Evolutionary conservation across 2,329 filamentous ascomycete genomes (phyloP).

Genomic region (Ophiostoma tasmaniense): DNA sequence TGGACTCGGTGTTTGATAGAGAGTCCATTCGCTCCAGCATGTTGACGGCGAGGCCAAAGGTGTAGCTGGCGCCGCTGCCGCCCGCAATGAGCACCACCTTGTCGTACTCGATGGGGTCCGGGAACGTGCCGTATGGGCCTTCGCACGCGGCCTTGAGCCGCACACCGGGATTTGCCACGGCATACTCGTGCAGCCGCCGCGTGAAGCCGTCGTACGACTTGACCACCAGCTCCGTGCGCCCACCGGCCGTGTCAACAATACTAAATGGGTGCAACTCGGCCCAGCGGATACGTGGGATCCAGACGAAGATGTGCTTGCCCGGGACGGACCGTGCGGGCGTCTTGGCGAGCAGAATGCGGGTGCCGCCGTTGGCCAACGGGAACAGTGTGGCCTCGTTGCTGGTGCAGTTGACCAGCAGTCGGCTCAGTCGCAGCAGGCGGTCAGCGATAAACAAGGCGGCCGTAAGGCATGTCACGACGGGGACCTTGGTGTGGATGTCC

Average conservation of each 20-base stretch:
- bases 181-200: neutral
- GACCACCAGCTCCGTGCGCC: neutral
- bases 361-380: neutral
- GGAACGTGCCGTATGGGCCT: conserved; percentile 50
- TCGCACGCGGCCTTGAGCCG: conserved; percentile 40
- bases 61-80: conserved; percentile 54
- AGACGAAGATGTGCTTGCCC: conserved; percentile 56
- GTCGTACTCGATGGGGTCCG: conserved; percentile 43
- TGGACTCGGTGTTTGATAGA: neutral
- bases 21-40: conserved; percentile 35
- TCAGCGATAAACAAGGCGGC: neutral
- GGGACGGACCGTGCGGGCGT: conserved; percentile 30
- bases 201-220: neutral
- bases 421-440: neutral
- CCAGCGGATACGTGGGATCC: conserved; percentile 49
- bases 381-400: neutral
- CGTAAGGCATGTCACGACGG: neutral
- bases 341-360: neutral
- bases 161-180: neutral
- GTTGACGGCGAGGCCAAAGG: conserved; percentile 40
- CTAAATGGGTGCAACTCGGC: conserved; percentile 58
- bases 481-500: neutral
- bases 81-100: conserved; percentile 52
- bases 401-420: neutral
- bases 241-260: conserved; percentile 35